Base-by-base conservation (phyloP, 306 rosid species). In the Quercus engelmannii region DNA sequence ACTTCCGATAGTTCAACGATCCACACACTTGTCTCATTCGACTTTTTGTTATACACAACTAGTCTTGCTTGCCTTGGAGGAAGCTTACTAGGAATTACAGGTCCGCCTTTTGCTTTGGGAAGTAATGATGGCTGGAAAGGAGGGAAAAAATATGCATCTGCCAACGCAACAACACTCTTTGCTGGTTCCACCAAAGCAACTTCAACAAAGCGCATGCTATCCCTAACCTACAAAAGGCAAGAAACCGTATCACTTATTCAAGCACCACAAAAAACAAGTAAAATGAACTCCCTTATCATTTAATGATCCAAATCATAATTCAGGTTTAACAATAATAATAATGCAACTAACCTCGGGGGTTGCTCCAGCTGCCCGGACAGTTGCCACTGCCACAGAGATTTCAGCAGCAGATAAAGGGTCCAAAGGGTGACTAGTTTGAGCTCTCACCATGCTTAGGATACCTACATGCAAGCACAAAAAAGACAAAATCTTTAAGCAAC, bases 121-220 rank as follows among this genome's bases (percentile, higher is more conserved):
- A 92, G 92, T 75, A 92, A 54, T 67, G 97, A 92, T 75, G 94
- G 94, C 78, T 92, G 97, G 89, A 92, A 92, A 30, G 94, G 97
- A 67, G 97, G 97, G 83, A 92, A 92, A 89, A 92, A 92, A 81
- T 92, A 92, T 7, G 97, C 97, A 88, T 92, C 94, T 18, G 97
- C 97, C 82, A 92, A 76, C 28, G 97, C 94, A 74, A 92, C 97
- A 61, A 92, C 97, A 4, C 82, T 87, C 80, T 92, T 92, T 31
- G 82, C 89, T n/a, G 97, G 94, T 80, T 92, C 97, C 49, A 92
- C 86, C 81, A 92, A 82, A 69, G 71, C 91, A 12, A 87, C 92
- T 87, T 90, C 94, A 35, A 92, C 81, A 78, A 92, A 92, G 57
- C 97, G 89, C 92, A 92, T 92, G 77, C 97, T 63, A 78, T 92